Base-by-base conservation (phyloP, 2,329 filamentous ascomycete species). In the Cyphellophora europaea region DNA sequence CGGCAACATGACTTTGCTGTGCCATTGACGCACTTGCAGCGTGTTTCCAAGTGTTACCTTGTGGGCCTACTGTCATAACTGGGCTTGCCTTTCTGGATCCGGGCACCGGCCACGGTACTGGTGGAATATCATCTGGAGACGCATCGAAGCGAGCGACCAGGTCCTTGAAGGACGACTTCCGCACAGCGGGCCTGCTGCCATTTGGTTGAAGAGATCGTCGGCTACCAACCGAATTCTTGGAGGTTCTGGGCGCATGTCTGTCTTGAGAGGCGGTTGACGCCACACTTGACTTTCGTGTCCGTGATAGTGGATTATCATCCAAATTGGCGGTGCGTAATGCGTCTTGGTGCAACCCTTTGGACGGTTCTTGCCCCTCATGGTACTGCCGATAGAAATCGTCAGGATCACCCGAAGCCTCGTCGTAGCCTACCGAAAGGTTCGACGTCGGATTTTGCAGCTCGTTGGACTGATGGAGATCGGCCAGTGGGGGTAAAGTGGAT, bases 101-200 rank as follows among this genome's bases (percentile, higher is more conserved):
- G n/a, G 52, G 44, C 17, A 50, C 49, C 2, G 59, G 49, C 15
- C 51, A 51, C 6, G 63, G 65, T 11, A 63, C 39, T 4, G 64
- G 65, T 15, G 57, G 60, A 32, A 61, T 49, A 41, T 63, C 57
- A 42, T 67, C 64, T 19, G 51, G 63, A 47, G 69, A 76, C 52
- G 79, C 75, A 38, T 49, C 82, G 60, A 89, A 91, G 36, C 74
- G 78, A 57, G 79, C 84, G 50, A 83, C 78, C 43, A 91, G 66
- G 53, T 91, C 83, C 59, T 80, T 85, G 48, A 91, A 82, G 41
- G 80, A 88, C n/a, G 77, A 68, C 46, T 80, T 71, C 45, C 62
- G 58, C n/a, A 25, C n/a, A n/a, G 8, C 21, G 8, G n/a, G 21
- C 21, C 8, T n/a, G n/a, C 8, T 8, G 21, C 21, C 21, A n/a